A percentile compares a stretch with the other conserved stretches of the same genome.
These are phyloP conservation scores for Kwoniella sp. DNA, from an alignment of 768 basidiomycete genomes.

Conservation along the genomic window DNA sequence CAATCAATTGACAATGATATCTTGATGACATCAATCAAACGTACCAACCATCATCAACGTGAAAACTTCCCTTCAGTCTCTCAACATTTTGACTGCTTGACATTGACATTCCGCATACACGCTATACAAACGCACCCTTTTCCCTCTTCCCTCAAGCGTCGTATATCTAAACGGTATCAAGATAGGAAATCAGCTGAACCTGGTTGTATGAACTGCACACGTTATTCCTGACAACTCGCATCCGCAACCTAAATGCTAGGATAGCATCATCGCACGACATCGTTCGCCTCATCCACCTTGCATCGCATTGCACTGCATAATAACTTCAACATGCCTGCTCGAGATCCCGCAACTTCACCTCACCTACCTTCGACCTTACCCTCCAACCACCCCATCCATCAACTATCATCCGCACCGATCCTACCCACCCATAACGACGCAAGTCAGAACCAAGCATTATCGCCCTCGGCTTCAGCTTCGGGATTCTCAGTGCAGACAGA, in stretches of 20 bases:
- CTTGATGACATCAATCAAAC: conserved; percentile 13
- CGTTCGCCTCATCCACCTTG: too few relatives aligned
- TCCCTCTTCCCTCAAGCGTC: neutral
- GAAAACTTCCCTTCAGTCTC: too few relatives aligned
- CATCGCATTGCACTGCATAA: too few relatives aligned
- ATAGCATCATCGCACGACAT: too few relatives aligned
- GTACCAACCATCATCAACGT: neutral
- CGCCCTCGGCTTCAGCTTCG: conserved; percentile 28
- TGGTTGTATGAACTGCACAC: too few relatives aligned
- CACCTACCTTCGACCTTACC: conserved; percentile 32
- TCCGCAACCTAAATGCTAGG: too few relatives aligned
- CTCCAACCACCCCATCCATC: conserved; percentile 4
- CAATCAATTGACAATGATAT: neutral
- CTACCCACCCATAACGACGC: conserved; percentile 15
- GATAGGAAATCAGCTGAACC: too few relatives aligned
- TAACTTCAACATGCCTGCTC: conserved; percentile 43
- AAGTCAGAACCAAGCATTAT: neutral
- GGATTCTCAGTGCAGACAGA: conserved; percentile 25
- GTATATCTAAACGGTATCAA: neutral
- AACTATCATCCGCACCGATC: conserved; percentile 11
- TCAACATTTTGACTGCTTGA: too few relatives aligned
- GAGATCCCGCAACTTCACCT: conserved; percentile 48
- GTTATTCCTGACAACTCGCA: too few relatives aligned
- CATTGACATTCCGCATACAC: too few relatives aligned
- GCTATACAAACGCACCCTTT: neutral